Evolutionary conservation across 345 rosid species (phyloP).

Genomic region (Raphanus raphanistrum): DNA sequence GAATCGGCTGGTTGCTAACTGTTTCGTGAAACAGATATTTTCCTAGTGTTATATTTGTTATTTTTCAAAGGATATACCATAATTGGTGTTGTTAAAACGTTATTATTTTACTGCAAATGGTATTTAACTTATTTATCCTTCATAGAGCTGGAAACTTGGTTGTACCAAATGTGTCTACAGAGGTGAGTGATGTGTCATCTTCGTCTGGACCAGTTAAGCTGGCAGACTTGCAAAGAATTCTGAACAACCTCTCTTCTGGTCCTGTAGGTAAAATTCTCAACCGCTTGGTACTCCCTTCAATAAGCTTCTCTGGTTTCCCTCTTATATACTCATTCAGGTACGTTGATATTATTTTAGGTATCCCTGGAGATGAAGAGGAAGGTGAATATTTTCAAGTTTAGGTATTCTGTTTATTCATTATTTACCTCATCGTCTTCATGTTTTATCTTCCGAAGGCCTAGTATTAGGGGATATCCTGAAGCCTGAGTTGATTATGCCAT

Average conservation of each 20-base stretch:
- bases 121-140: slow-evolving; percentile 14
- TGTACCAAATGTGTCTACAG: slow-evolving; percentile 60
- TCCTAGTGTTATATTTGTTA: not conserved
- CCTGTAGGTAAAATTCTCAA: slow-evolving; percentile 56
- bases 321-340: slow-evolving; percentile 32
- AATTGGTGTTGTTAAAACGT: not conserved
- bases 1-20: slow-evolving; percentile 13
- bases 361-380: slow-evolving; percentile 67
- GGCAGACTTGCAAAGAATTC: slow-evolving; percentile 89
- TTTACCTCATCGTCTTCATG: slow-evolving; percentile 3
- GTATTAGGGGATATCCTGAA: slow-evolving; percentile 83
- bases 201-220: slow-evolving; percentile 86
- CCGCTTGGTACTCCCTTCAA: not conserved
- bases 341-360: slow-evolving; percentile 48
- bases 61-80: not conserved
- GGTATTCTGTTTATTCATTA: not conserved
- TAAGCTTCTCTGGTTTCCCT: slow-evolving; percentile 5
- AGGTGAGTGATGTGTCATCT: slow-evolving; percentile 71
- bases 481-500: slow-evolving; percentile 90
- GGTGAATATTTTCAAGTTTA: slow-evolving; percentile 45
- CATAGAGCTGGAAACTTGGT: slow-evolving; percentile 79
- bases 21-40: not conserved
- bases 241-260: slow-evolving; percentile 60
- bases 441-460: slow-evolving; percentile 51
- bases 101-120: not conserved